Percentiles rank a stretch among this genome's conserved stretches.
Conservation (phyloP, 1,139 yeast species). For the Candida pseudoviswanathii region DNA sequence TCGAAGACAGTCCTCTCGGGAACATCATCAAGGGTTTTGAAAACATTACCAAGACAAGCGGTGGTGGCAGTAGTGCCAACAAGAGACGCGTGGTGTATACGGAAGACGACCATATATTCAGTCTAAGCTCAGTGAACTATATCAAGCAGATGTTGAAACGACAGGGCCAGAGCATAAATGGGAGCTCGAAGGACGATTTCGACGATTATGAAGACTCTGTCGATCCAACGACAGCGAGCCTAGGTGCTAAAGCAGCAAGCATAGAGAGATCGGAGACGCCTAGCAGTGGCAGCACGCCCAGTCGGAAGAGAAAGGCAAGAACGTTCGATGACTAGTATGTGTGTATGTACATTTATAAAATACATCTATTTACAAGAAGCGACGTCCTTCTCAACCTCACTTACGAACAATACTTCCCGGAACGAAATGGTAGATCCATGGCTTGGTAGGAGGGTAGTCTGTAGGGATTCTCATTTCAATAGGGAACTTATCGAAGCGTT, state of each 20-base stretch:
- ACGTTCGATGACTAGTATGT: constrained; percentile 28
- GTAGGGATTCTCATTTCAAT: constrained; percentile 86
- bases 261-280: constrained; percentile 5
- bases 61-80: constrained; percentile 26
- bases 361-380: constrained; percentile 12
- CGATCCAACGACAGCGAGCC: constrained; percentile 28
- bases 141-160: constrained; percentile 59
- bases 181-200: constrained; percentile 33
- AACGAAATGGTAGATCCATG: constrained; percentile 73
- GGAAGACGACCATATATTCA: constrained; percentile 85
- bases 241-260: constrained; percentile 8
- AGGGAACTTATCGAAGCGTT: constrained; percentile 54
- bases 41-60: constrained; percentile 61
- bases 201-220: constrained; percentile 51
- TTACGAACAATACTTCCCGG: constrained; percentile 14
- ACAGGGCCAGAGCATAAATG: constrained; percentile 23
- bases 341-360: not conserved
- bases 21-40: constrained; percentile 91
- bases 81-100: constrained; percentile 60
- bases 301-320: constrained; percentile 39
- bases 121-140: constrained; percentile 75
- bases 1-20: constrained; percentile 69
- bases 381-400: not conserved
- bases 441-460: constrained; percentile 81
- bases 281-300: constrained; percentile 27